Evolutionary conservation across 768 basidiomycete genomes (phyloP), one percentile per base, ranked within the genome.

Genomic region (Exidia glandulosa): DNA sequence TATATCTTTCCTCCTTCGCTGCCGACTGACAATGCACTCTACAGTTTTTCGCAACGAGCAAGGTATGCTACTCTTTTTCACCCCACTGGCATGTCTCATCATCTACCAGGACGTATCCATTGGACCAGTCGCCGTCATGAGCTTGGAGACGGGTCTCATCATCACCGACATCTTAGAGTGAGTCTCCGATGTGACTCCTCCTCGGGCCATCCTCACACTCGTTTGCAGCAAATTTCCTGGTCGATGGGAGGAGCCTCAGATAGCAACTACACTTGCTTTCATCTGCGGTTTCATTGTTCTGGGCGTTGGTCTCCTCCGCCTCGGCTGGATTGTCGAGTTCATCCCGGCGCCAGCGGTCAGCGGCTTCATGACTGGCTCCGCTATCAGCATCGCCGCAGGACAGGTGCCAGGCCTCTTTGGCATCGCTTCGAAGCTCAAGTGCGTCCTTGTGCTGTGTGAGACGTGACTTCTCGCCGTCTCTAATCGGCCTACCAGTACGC

Each of bases 101-200:
- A 98, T 96, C 0, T 91, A 91, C 31, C 97, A 97, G 72, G 96
- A 99, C 77, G 90, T 99, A 45, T 94, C 93, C n/a, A 98, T 99
- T 65, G 96, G 96, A 56, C 96, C 96, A 2, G 95, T 98, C 65
- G 95, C 96, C 7, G 95, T 99, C 69, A 96, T 99, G 94, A 94
- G 92, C 2, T 80, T 96, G 57, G 88, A 89, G 23, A 83, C 85
- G 19, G 80, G 90, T 7, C 84, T 90, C 69, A 84, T 97, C 63
- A 89, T 97, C 68, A 74, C 78, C 14, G 71, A 79, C 34, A 82
- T 96, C 57, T 67, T 86, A 48, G 62, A 54, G 50, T 54, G 3
- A 9, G 50, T 29, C 50, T 14, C 30, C n/a, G n/a, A n/a, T n/a
- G 25, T 25, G 58, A 0, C 60, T 25, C 30, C 61, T 10, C 27